These are phyloP conservation scores for Nannochloropsis salina DNA, from an alignment of 108 stramenopile genomes.

Conservation along the genomic window DNA sequence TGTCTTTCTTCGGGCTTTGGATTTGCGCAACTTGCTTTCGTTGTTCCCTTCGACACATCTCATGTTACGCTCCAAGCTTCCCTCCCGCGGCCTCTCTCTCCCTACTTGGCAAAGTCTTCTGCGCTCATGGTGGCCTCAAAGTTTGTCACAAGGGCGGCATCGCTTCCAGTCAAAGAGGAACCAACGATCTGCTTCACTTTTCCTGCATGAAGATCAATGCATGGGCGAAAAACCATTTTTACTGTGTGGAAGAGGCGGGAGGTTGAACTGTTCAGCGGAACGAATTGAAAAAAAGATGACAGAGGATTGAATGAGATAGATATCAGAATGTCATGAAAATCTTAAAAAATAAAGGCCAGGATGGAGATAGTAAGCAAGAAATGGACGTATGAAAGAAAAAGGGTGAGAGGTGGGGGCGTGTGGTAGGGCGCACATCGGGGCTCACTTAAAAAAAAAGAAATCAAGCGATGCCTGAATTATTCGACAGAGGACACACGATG, in stretches of 20 bases:
- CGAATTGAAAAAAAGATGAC: neutral
- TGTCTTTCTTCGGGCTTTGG: too few species aligned
- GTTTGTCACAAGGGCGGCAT: slow-evolving; percentile 62
- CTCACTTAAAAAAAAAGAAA: neutral
- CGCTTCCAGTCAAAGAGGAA: slow-evolving; percentile 62
- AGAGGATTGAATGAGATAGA: neutral
- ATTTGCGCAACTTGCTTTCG: too few species aligned
- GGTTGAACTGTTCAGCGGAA: neutral
- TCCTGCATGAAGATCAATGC: slow-evolving; percentile 94
- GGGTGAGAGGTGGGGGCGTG: neutral
- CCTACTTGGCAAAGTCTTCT: slow-evolving; percentile 49
- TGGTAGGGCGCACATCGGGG: neutral
- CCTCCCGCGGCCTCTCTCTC: neutral
- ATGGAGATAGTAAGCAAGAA: neutral
- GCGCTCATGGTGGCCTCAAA: slow-evolving; percentile 73
- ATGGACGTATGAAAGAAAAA: neutral
- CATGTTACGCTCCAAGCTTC: too few species aligned
- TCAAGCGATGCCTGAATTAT: too few species aligned
- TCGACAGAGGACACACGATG: too few species aligned
- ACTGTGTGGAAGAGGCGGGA: neutral
- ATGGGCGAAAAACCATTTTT: slow-evolving; percentile 89
- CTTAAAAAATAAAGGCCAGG: neutral
- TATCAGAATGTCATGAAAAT: too few species aligned
- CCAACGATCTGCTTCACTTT: slow-evolving; percentile 98
- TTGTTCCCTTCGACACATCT: too few species aligned